These are phyloP conservation scores for Pachyrhizus erosus DNA, from an alignment of 306 rosid genomes.

Conservation along the genomic window DNA sequence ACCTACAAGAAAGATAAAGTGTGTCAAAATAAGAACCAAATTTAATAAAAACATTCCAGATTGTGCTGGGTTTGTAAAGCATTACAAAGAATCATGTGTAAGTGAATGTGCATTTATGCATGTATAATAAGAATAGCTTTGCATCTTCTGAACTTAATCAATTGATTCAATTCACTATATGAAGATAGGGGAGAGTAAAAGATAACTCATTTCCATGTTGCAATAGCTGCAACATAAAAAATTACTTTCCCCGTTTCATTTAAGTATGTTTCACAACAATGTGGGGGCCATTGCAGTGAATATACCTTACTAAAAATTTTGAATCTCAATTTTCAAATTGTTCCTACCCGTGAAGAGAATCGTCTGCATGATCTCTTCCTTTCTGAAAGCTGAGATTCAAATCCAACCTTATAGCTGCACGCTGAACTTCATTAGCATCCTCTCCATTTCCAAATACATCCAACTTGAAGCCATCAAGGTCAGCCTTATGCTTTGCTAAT, in stretches of 20 bases:
- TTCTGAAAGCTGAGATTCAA: conserved; percentile 87
- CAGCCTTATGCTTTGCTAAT: conserved; percentile 74
- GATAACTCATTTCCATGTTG: conserved; percentile 25
- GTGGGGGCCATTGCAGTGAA: conserved; percentile 1
- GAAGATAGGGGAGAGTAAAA: conserved; percentile 28
- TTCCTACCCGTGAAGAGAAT: conserved; percentile 87
- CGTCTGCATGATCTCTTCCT: conserved; percentile 98
- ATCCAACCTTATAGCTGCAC: conserved; percentile 79
- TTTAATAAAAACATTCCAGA: conserved; percentile 8
- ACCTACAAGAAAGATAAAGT: conserved; percentile 63
- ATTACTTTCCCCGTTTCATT: conserved; percentile 3
- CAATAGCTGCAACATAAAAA: conserved; percentile 30
- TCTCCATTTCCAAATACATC: conserved; percentile 98
- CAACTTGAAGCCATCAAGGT: conserved; percentile 86
- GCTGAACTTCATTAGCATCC: conserved; percentile 89
- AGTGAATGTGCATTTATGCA: neutral
- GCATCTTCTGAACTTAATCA: conserved; percentile 21
- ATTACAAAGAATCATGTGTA: neutral
- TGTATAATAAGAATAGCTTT: conserved; percentile 19
- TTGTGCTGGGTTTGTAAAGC: conserved; percentile 12
- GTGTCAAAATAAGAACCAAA: conserved; percentile 21
- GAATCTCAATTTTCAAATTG: conserved; percentile 36
- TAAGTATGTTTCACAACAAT: conserved; percentile 18
- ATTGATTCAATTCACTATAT: neutral
- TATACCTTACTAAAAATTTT: conserved; percentile 15